A percentile compares a stretch with the other conserved stretches of the same genome.
Evolutionary conservation across 345 rosid genomes (phyloP).

Genomic region (Linum lewisii): DNA sequence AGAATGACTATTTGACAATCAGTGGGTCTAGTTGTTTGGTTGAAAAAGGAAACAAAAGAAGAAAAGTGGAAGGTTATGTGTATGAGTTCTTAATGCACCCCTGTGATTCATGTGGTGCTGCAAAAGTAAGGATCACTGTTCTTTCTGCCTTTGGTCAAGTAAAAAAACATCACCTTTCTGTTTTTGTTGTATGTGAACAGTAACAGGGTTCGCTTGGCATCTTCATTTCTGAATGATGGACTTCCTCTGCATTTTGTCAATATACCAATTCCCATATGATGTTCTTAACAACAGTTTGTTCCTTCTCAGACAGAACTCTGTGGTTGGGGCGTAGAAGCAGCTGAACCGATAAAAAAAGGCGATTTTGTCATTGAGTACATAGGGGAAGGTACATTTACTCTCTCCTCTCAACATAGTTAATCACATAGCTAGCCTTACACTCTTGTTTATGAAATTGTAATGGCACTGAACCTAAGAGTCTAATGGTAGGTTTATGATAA

Average conservation of each 20-base stretch:
- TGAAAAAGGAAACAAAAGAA: background rate
- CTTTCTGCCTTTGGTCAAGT: no score
- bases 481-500: no score
- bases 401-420: background rate
- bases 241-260: background rate
- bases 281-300: slow-evolving; percentile 8
- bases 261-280: background rate
- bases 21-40: slow-evolving; percentile 1
- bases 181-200: no score
- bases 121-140: no score
- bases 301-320: slow-evolving; percentile 66
- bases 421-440: no score
- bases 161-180: no score
- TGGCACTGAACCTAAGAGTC: no score
- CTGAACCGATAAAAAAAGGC: slow-evolving; percentile 59
- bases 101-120: no score
- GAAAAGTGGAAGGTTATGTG: no score
- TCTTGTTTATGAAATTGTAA: no score
- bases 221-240: background rate
- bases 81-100: no score
- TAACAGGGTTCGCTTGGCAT: no score
- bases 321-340: slow-evolving; percentile 98
- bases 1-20: background rate
- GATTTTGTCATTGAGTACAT: slow-evolving; percentile 83
- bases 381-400: slow-evolving; percentile 65